These are phyloP conservation scores for Teunomyces atbi DNA, from an alignment of 805 yeast genomes.

Conservation along the genomic window DNA sequence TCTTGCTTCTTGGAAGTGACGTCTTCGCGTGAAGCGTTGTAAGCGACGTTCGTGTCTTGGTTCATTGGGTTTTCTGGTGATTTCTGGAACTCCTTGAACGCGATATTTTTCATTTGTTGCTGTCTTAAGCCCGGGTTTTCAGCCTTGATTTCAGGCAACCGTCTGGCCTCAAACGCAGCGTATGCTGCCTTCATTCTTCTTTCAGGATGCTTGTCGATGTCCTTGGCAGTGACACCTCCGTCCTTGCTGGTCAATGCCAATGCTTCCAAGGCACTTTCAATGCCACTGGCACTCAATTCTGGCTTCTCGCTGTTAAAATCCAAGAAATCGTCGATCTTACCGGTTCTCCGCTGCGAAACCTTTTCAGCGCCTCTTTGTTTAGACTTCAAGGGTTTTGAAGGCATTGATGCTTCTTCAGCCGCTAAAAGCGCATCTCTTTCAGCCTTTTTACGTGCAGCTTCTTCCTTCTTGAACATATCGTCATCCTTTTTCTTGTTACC, in stretches of 20 bases:
- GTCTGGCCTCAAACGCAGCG: slow-evolving; percentile 65
- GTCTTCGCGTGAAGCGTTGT: slow-evolving; percentile 60
- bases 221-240: slow-evolving; percentile 57
- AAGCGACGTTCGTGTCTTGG: slow-evolving; percentile 61
- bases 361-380: slow-evolving; percentile 69
- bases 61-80: slow-evolving; percentile 82
- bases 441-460: slow-evolving; percentile 76
- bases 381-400: slow-evolving; percentile 50
- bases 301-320: slow-evolving; percentile 47
- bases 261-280: slow-evolving; percentile 78
- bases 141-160: slow-evolving; percentile 68
- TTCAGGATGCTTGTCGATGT: slow-evolving; percentile 84
- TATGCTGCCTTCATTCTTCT: slow-evolving; percentile 82
- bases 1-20: slow-evolving; percentile 45
- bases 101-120: slow-evolving; percentile 72
- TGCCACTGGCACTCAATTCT: slow-evolving; percentile 67
- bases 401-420: slow-evolving; percentile 64
- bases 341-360: slow-evolving; percentile 57
- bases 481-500: slow-evolving; percentile 68
- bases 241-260: slow-evolving; percentile 60
- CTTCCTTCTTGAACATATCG: slow-evolving; percentile 67
- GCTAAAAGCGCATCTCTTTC: slow-evolving; percentile 68
- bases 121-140: slow-evolving; percentile 79
- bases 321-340: slow-evolving; percentile 68
- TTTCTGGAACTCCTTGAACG: slow-evolving; percentile 79